A percentile compares a stretch with the other conserved stretches of the same genome.
phyloP scores from a whole-genome alignment of 495 filamentous ascomycete species.

The Aspergillus funiculosus region DNA sequence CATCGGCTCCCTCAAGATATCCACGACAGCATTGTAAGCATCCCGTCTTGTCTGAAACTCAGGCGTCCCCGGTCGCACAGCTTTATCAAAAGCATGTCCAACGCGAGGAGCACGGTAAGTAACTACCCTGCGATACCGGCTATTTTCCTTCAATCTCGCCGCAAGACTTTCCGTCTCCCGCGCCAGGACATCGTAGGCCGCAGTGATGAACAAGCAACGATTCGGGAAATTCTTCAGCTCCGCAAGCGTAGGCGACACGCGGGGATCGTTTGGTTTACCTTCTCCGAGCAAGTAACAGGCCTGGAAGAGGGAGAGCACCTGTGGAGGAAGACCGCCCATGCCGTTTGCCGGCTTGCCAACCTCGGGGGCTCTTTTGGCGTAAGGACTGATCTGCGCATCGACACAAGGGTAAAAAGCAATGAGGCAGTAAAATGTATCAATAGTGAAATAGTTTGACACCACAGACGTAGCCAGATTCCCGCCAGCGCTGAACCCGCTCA shows the following conservation, averaged over 20 bases:
- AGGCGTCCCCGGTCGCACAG: constrained; percentile 6
- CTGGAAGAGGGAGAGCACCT: constrained; percentile 22
- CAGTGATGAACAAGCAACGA: constrained; percentile 9
- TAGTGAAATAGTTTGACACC: constrained; percentile 16
- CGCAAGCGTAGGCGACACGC: constrained; percentile 31
- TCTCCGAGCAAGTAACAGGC: constrained; percentile 21
- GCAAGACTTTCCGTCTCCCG: constrained; percentile 11
- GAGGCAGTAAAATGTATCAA: constrained; percentile 23
- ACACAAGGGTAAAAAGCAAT: constrained; percentile 38
- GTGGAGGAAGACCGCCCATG: constrained; percentile 15
- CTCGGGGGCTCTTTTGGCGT: constrained; percentile 14
- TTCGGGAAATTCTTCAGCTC: constrained; percentile 1
- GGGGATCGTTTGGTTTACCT: constrained; percentile 32
- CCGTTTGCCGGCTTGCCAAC: neutral
- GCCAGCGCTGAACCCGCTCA: constrained; percentile 44
- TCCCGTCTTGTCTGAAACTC: constrained; percentile 12
- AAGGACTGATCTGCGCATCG: constrained; percentile 22
- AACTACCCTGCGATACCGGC: constrained; percentile 21
- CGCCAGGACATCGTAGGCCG: constrained; percentile 7
- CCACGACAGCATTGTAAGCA: constrained; percentile 16
- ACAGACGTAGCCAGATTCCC: constrained; percentile 35
- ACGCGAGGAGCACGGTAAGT: constrained; percentile 20
- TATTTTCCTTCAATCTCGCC: constrained; percentile 12
- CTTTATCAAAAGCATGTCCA: constrained; percentile 29
- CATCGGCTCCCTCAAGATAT: constrained; percentile 16